A percentile compares a stretch with the other conserved stretches of the same genome.
Conservation (phyloP, 805 yeast genomes). For the Metschnikowia aberdeeniae region DNA sequence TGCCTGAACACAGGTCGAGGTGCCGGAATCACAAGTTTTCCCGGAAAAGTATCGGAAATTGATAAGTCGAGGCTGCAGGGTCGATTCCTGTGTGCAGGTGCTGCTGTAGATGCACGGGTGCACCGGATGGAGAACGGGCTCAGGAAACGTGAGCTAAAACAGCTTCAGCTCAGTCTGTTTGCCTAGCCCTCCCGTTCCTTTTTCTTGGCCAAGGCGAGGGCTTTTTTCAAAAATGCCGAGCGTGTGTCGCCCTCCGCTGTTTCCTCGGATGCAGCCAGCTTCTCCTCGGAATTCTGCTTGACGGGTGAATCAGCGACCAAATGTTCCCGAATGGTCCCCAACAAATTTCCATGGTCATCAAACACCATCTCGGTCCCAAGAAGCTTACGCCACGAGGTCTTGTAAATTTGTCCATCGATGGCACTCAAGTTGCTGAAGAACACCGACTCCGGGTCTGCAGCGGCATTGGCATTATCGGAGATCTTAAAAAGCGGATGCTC, state of each 20-base stretch:
- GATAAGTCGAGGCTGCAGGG: too few species aligned
- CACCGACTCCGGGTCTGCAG: conserved; percentile 17
- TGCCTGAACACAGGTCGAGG: too few species aligned
- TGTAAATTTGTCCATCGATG: conserved; percentile 50
- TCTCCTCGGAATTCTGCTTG: conserved; percentile 7
- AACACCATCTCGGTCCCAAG: conserved; percentile 67
- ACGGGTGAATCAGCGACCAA: conserved; percentile 27
- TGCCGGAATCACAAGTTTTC: too few species aligned
- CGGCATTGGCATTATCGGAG: conserved; percentile 27
- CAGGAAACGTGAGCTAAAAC: too few species aligned
- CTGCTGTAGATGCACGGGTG: too few species aligned
- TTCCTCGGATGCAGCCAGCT: conserved; percentile 17
- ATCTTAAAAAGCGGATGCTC: conserved; percentile 34
- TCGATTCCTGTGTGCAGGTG: too few species aligned
- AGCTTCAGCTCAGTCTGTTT: not conserved
- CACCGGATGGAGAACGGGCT: too few species aligned
- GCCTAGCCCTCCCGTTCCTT: not conserved
- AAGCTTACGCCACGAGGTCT: conserved; percentile 71
- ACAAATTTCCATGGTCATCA: conserved; percentile 40
- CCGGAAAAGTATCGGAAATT: too few species aligned
- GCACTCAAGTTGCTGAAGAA: conserved; percentile 27
- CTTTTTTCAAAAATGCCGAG: conserved; percentile 22
- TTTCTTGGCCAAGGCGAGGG: conserved; percentile 14
- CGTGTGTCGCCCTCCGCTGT: conserved; percentile 16
- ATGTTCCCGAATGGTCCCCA: conserved; percentile 40